These are phyloP conservation scores for Alternaria incomplexa DNA, from an alignment of 2,329 filamentous ascomycete species.

Conservation along the genomic window DNA sequence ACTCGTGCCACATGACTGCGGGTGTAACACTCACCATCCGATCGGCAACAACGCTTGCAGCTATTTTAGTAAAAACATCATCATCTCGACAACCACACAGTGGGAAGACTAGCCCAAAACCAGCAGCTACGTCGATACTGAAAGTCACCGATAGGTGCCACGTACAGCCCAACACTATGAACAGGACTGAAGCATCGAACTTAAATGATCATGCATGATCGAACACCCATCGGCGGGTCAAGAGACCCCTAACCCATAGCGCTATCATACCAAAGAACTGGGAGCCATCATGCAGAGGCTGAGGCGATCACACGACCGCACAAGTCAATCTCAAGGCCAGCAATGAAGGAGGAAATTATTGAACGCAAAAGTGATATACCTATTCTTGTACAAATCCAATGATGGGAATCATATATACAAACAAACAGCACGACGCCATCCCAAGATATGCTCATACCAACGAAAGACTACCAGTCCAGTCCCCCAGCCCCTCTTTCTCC, in stretches of 20 bases:
- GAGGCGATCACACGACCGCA: neutral
- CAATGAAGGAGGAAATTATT: neutral
- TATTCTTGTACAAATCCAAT: neutral
- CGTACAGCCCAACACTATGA: neutral
- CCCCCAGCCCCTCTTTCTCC: slow-evolving; percentile 52
- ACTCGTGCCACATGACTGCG: neutral
- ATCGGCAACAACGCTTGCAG: neutral
- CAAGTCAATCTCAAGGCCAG: neutral
- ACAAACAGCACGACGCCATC: neutral
- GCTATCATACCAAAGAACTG: neutral
- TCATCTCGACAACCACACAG: neutral
- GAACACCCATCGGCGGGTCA: neutral
- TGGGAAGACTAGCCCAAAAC: neutral
- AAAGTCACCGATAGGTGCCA: neutral
- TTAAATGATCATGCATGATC: neutral
- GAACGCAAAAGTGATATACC: neutral
- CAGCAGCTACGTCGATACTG: neutral
- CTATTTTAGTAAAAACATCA: neutral
- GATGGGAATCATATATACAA: neutral
- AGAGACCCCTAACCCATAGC: neutral
- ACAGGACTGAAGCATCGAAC: neutral
- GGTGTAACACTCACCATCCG: neutral
- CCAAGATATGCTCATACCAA: neutral
- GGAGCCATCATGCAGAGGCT: neutral
- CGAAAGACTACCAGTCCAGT: slow-evolving; percentile 51